phyloP scores from a whole-genome alignment of 2,329 filamentous ascomycete species.

The Pseudogymnoascus sp. region DNA sequence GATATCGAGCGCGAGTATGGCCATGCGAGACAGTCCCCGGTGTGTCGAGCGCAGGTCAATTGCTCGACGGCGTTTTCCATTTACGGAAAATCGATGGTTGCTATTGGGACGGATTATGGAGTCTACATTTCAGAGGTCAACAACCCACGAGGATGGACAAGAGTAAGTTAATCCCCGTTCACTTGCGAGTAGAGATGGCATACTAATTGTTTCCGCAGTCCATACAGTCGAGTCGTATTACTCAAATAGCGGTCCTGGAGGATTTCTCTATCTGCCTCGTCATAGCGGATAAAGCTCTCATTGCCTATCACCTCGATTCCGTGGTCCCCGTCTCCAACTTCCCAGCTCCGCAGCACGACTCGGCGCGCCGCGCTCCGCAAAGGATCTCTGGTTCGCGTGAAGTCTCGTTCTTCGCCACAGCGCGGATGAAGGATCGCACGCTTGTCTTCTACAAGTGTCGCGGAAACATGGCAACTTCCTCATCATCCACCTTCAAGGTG shows the following conservation, averaged over 20 bases:
- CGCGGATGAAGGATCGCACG: conserved; percentile 92
- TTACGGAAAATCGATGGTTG: conserved; percentile 78
- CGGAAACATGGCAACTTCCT: conserved; percentile 63
- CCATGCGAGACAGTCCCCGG: conserved; percentile 60
- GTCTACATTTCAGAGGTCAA: conserved; percentile 84
- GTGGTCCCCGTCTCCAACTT: conserved; percentile 60
- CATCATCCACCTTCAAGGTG: conserved; percentile 80
- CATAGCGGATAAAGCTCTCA: conserved; percentile 82
- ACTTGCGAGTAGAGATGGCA: not conserved
- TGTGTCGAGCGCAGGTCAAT: conserved; percentile 82
- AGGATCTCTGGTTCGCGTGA: conserved; percentile 81
- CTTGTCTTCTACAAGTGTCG: conserved; percentile 96
- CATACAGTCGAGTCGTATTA: conserved; percentile 66
- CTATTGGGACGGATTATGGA: conserved; percentile 90
- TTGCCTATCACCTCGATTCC: conserved; percentile 89
- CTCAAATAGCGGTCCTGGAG: conserved; percentile 89
- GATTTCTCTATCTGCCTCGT: conserved; percentile 91
- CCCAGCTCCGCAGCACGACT: conserved; percentile 59
- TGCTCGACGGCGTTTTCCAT: conserved; percentile 87
- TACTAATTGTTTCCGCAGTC: conserved; percentile 44
- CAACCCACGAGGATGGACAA: conserved; percentile 84
- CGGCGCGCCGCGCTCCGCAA: conserved; percentile 77
- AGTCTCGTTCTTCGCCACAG: conserved; percentile 92
- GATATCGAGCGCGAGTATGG: conserved; percentile 79
- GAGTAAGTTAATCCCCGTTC: conserved; percentile 50